Percentiles rank a stretch among this genome's conserved stretches.
These are phyloP conservation scores for Vinca minor DNA, from an alignment of 257 asterid genomes.

Conservation along the genomic window DNA sequence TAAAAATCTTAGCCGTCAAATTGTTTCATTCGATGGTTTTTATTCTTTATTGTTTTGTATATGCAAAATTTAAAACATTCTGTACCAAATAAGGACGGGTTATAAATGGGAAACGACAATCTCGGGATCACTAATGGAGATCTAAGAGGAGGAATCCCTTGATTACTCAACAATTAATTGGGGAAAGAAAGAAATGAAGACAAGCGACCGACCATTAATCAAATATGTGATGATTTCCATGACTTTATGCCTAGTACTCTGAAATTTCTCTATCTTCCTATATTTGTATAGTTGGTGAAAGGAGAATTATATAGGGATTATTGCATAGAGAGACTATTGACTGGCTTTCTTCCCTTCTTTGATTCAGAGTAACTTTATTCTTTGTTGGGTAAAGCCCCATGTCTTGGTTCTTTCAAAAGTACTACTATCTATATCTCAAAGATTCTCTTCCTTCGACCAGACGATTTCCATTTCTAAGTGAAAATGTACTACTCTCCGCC, in stretches of 20 bases:
- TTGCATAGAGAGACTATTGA: background rate
- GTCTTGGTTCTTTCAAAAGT: conserved; percentile 48
- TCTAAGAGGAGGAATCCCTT: background rate
- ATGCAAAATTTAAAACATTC: too few relatives aligned
- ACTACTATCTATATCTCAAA: conserved; percentile 18
- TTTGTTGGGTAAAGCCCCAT: conserved; percentile 23
- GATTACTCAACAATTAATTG: conserved; percentile 7
- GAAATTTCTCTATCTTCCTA: too few relatives aligned
- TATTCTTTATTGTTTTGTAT: too few relatives aligned
- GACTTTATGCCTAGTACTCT: too few relatives aligned
- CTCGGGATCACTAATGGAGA: conserved; percentile 48
- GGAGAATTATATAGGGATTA: too few relatives aligned
- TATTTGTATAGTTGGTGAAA: too few relatives aligned
- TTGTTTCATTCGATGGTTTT: too few relatives aligned
- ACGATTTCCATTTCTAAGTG: conserved; percentile 3
- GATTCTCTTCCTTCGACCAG: conserved; percentile 38
- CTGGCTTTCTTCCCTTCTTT: background rate
- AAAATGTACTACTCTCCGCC: too few relatives aligned
- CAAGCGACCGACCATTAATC: conserved; percentile 64
- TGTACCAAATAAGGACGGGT: too few relatives aligned
- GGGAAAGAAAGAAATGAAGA: conserved; percentile 15
- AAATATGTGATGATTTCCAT: conserved; percentile 32
- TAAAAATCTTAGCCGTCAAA: too few relatives aligned
- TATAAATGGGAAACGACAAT: conserved; percentile 18
- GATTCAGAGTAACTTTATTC: conserved; percentile 37